Conservation (phyloP, 2,329 filamentous ascomycete species). For the Acrocalymma vagum region DNA sequence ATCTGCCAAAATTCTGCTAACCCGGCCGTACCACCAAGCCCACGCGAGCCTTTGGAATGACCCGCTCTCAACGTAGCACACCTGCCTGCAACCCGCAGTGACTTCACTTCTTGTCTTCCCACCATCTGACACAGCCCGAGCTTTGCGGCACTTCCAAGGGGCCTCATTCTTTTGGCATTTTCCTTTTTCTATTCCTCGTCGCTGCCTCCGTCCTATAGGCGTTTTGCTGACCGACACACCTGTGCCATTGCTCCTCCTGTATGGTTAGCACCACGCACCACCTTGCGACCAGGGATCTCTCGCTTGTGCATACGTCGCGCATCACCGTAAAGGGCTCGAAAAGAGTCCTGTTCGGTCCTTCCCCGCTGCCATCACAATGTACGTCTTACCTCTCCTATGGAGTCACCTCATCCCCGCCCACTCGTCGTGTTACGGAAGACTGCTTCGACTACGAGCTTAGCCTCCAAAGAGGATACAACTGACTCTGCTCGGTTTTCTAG, state of each 20-base stretch:
- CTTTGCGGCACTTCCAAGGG: slow-evolving; percentile 22
- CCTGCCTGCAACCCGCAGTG: slow-evolving; percentile 29
- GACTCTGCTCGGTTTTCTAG: slow-evolving; percentile 61
- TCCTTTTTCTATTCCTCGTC: slow-evolving; percentile 34
- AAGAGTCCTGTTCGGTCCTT: slow-evolving; percentile 26
- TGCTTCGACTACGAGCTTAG: slow-evolving; percentile 43
- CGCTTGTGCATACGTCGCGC: slow-evolving; percentile 40
- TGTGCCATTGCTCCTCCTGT: slow-evolving; percentile 34
- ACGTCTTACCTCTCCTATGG: slow-evolving; percentile 46
- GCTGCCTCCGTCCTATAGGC: slow-evolving; percentile 33
- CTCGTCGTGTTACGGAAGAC: slow-evolving; percentile 41
- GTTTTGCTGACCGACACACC: slow-evolving; percentile 36
- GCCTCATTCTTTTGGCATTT: slow-evolving; percentile 29
- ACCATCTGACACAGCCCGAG: slow-evolving; percentile 37
- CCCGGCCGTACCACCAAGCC: slow-evolving; percentile 24
- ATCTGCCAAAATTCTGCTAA: slow-evolving; percentile 31
- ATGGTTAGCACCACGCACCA: slow-evolving; percentile 40
- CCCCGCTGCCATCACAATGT: slow-evolving; percentile 43
- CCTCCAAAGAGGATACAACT: slow-evolving; percentile 48
- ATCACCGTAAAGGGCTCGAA: slow-evolving; percentile 27
- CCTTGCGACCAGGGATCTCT: slow-evolving; percentile 32
- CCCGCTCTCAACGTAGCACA: slow-evolving; percentile 24
- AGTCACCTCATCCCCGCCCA: slow-evolving; percentile 37
- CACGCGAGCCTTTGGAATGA: slow-evolving; percentile 36
- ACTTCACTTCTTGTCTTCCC: slow-evolving; percentile 38